These are phyloP conservation scores for Leccinum truebloodii DNA, from an alignment of 768 basidiomycete species.

Conservation along the genomic window DNA sequence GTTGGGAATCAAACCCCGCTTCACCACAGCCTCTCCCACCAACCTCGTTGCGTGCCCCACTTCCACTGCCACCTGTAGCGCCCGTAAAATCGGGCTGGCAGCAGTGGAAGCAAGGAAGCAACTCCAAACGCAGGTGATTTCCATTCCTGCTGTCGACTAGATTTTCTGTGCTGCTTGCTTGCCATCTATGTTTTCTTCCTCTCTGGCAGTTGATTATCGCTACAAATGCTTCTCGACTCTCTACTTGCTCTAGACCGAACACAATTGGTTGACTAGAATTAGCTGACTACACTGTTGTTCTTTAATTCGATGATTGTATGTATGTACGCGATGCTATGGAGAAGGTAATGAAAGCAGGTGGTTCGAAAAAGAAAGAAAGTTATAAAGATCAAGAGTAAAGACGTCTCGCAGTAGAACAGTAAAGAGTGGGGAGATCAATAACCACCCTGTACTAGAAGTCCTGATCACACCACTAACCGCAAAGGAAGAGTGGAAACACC, in stretches of 20 bases:
- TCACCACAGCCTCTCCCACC: conserved; percentile 8
- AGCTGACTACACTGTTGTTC: conserved; percentile 54
- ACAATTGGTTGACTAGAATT: conserved; percentile 34
- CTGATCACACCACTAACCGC: conserved; percentile 21
- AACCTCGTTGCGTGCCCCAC: conserved; percentile 13
- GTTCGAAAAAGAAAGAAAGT: conserved; percentile 27
- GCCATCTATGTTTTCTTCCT: conserved; percentile 5
- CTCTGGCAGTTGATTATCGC: conserved; percentile 13
- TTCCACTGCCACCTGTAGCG: conserved; percentile 22
- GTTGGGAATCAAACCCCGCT: conserved; percentile 5
- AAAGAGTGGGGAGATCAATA: conserved; percentile 21
- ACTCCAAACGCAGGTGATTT: conserved; percentile 23
- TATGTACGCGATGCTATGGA: conserved; percentile 38
- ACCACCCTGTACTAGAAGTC: conserved; percentile 23
- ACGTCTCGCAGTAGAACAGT: conserved; percentile 23
- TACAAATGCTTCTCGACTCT: conserved; percentile 16
- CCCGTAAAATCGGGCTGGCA: conserved; percentile 52
- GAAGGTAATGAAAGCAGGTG: conserved; percentile 28
- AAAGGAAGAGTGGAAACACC: conserved; percentile 16
- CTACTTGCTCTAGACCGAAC: conserved; percentile 26
- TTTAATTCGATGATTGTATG: conserved; percentile 44
- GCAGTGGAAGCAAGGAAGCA: conserved; percentile 41
- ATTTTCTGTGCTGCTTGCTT: neutral
- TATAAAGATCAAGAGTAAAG: conserved; percentile 41
- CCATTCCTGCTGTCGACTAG: neutral